Conservation (phyloP, 169 alveolate genomes). For the Plasmodium vinckei region DNA sequence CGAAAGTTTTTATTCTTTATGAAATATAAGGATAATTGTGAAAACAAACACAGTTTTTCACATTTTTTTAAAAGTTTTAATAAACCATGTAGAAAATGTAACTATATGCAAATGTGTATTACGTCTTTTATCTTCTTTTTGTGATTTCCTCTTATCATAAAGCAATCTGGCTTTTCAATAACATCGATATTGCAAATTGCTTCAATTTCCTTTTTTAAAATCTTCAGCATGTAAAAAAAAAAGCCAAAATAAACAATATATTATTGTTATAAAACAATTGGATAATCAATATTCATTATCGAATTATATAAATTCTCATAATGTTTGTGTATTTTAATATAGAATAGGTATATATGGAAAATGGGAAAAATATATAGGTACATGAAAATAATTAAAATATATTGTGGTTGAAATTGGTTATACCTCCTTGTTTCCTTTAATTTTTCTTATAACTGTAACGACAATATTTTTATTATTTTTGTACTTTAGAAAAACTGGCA, state of each 20-base stretch:
- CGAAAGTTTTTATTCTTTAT: constrained; percentile 70
- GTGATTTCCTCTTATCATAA: constrained; percentile 83
- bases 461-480: constrained; percentile 81
- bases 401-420: background rate
- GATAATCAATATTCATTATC: too few species aligned
- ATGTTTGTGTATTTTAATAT: background rate
- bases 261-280: too few species aligned
- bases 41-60: too few species aligned
- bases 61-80: too few species aligned
- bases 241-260: background rate
- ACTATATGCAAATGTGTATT: constrained; percentile 11
- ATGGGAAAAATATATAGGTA: background rate
- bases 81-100: too few species aligned
- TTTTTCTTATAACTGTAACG: constrained; percentile 82
- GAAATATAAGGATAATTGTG: too few species aligned
- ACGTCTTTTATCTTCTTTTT: constrained; percentile 80
- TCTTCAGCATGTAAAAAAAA: constrained; percentile 2
- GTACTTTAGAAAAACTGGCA: constrained; percentile 85
- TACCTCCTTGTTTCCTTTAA: constrained; percentile 82
- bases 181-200: constrained; percentile 78
- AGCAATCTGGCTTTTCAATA: constrained; percentile 78
- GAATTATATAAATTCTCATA: background rate
- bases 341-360: background rate
- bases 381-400: background rate
- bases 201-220: constrained; percentile 80